These are phyloP conservation scores for Xylaria telfairii DNA, from an alignment of 495 filamentous ascomycete genomes.

Conservation along the genomic window DNA sequence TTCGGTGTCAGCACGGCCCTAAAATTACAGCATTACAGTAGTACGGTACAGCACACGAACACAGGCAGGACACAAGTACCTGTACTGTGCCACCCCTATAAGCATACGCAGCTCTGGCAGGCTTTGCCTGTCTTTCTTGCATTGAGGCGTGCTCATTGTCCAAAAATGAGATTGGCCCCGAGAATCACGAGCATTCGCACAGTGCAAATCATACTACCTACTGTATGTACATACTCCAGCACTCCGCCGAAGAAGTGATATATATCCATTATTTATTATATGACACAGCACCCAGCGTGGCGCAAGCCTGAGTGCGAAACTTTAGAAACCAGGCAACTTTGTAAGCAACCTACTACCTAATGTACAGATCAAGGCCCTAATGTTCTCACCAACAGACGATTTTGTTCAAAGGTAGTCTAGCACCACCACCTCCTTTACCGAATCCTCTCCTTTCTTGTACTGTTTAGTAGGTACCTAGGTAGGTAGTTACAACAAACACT, in stretches of 20 bases:
- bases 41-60: background rate
- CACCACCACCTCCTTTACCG: conserved; percentile 15
- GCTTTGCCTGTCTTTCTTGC: conserved; percentile 1
- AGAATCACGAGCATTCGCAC: conserved; percentile 1
- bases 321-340: background rate
- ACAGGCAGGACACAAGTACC: no score
- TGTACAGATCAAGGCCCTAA: background rate
- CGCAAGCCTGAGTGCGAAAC: conserved; percentile 16
- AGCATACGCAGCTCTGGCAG: background rate
- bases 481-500: background rate
- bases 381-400: background rate
- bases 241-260: background rate
- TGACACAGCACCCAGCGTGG: conserved; percentile 9
- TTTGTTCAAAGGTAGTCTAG: background rate
- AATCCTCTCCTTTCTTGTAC: background rate
- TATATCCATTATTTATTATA: no score
- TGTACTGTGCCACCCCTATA: conserved; percentile 20
- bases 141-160: conserved; percentile 11
- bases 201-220: background rate
- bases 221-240: no score
- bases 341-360: background rate
- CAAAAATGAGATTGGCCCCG: conserved; percentile 13
- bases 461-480: no score
- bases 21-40: conserved; percentile 14
- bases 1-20: conserved; percentile 19